Percentiles rank a stretch among this genome's conserved stretches.
Evolutionary conservation across 129 eudicot genomes (phyloP).

Genomic region (Pulicaria dysenterica): DNA sequence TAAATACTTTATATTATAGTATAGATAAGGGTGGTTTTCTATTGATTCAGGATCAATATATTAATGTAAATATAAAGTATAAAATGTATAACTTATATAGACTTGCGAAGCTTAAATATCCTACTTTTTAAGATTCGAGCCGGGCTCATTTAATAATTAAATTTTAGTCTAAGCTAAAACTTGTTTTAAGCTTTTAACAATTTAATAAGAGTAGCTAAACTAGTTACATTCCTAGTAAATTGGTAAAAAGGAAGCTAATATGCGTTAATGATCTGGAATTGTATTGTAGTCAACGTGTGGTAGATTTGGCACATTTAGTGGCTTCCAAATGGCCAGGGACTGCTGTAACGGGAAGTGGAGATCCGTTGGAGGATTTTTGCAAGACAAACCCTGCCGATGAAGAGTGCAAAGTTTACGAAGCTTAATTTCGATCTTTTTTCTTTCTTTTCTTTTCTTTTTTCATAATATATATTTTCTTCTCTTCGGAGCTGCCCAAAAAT

Average conservation of each 20-base stretch:
- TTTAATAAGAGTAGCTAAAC: too few relatives aligned
- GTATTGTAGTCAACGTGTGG: constrained; percentile 83
- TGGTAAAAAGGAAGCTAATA: not conserved
- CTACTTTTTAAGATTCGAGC: too few relatives aligned
- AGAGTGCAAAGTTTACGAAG: constrained; percentile 95
- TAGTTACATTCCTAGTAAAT: too few relatives aligned
- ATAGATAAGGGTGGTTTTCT: too few relatives aligned
- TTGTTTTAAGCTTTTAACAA: too few relatives aligned
- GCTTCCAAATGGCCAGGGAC: constrained; percentile 92
- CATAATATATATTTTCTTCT: not conserved
- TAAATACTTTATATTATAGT: too few relatives aligned
- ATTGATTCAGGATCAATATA: too few relatives aligned
- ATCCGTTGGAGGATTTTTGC: constrained; percentile 93
- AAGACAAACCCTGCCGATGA: constrained; percentile 72
- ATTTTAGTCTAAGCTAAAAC: too few relatives aligned
- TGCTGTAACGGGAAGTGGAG: constrained; percentile 65
- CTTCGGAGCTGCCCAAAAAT: constrained; percentile 7
- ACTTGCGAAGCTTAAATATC: too few relatives aligned
- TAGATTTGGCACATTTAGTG: constrained; percentile 91
- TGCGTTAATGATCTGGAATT: not conserved
- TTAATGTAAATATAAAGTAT: too few relatives aligned
- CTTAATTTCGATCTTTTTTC: constrained; percentile 29
- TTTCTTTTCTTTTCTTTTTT: not conserved
- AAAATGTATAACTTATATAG: too few relatives aligned
- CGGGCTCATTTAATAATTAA: too few relatives aligned